Conservation (phyloP, 805 yeast species). For the Lachancea kluyveri region DNA sequence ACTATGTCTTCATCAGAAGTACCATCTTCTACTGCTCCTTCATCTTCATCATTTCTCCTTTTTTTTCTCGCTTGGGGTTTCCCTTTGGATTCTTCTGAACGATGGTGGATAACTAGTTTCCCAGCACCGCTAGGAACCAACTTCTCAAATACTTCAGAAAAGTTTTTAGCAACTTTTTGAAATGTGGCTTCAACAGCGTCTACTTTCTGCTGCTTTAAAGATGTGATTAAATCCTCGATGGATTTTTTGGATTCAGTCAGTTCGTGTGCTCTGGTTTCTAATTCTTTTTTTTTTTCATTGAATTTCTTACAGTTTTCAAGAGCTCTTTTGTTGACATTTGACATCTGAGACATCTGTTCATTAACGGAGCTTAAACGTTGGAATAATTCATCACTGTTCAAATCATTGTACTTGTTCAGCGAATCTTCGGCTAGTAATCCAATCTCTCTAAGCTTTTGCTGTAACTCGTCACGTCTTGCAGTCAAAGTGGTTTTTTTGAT, state of each 20-base stretch:
- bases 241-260: slow-evolving; percentile 64
- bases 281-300: slow-evolving; percentile 62
- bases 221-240: slow-evolving; percentile 63
- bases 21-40: slow-evolving; percentile 18
- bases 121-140: slow-evolving; percentile 85
- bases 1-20: slow-evolving; percentile 24
- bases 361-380: slow-evolving; percentile 47
- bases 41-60: slow-evolving; percentile 11
- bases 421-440: slow-evolving; percentile 92
- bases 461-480: slow-evolving; percentile 63
- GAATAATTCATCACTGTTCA: slow-evolving; percentile 48
- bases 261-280: slow-evolving; percentile 60
- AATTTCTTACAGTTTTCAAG: slow-evolving; percentile 75
- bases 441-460: slow-evolving; percentile 66
- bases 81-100: slow-evolving; percentile 14
- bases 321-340: slow-evolving; percentile 85
- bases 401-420: slow-evolving; percentile 41
- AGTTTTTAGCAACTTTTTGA: slow-evolving; percentile 65
- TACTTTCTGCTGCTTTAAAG: slow-evolving; percentile 70
- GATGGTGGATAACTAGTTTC: slow-evolving; percentile 55
- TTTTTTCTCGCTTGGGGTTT: slow-evolving; percentile 17
- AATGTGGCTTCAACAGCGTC: slow-evolving; percentile 78
- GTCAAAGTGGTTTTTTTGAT: slow-evolving; percentile 55
- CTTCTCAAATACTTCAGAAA: slow-evolving; percentile 66
- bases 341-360: slow-evolving; percentile 52